Percentiles rank a stretch among this genome's conserved stretches.
These are phyloP conservation scores for Sporothrix pseudoabietina DNA, from an alignment of 2,329 filamentous ascomycete genomes.

Conservation along the genomic window DNA sequence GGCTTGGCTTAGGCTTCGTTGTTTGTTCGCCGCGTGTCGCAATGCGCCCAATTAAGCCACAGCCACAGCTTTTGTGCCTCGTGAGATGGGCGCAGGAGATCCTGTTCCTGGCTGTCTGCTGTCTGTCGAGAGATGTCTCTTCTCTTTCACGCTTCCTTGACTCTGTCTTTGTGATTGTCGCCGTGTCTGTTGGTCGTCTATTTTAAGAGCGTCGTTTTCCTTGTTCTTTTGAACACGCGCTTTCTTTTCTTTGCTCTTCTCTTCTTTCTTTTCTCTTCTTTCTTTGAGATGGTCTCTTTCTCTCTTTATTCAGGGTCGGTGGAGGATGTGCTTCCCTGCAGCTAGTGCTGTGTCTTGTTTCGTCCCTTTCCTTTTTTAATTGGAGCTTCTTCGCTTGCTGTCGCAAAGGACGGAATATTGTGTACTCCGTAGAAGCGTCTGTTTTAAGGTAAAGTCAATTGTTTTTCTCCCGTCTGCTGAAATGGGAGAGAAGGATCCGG, in stretches of 20 bases:
- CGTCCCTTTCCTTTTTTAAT: background rate
- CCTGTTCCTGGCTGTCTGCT: background rate
- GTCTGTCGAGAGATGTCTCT: background rate
- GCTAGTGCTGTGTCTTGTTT: background rate
- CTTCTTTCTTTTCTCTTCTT: background rate
- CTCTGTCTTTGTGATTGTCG: background rate
- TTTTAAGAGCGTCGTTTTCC: constrained; percentile 2
- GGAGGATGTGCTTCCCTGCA: background rate
- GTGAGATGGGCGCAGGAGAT: background rate
- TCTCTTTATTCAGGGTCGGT: background rate
- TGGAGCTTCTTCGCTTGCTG: background rate
- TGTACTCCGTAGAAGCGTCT: background rate
- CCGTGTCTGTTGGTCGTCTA: constrained; percentile 3
- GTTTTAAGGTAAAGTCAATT: background rate
- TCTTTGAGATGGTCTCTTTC: background rate
- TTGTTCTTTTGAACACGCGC: background rate
- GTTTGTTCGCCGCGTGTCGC: background rate
- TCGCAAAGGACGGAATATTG: background rate
- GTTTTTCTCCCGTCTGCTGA: background rate
- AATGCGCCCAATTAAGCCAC: background rate
- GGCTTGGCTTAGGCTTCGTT: background rate
- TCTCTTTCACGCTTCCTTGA: background rate
- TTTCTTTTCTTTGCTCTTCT: background rate
- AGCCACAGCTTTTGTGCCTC: background rate
- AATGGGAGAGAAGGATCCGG: constrained; percentile 18